Evolutionary conservation across 2,329 filamentous ascomycete species (phyloP), one percentile per base, ranked within the genome.

Genomic region (Thelonectria discophora): DNA sequence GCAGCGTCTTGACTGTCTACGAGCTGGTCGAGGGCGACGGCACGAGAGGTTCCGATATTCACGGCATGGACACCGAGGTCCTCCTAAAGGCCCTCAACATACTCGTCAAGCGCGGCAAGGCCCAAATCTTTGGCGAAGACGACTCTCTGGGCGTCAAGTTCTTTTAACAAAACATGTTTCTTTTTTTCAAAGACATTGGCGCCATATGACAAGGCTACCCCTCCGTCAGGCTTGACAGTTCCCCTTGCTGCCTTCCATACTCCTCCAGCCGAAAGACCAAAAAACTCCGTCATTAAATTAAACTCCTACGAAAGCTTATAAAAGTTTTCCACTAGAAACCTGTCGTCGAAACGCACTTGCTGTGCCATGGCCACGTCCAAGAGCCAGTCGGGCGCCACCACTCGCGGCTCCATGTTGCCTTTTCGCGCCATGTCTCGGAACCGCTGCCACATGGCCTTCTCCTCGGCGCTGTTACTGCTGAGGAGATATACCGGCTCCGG

Each of bases 81-180:
- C 83, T 99, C 72, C 86, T 90, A 68, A 93, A 90, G 76, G 90
- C 92, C 39, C 82, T 99, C 50, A 86, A 87, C 62, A 83, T 95
- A 51, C 83, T 97, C 50, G 94, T 97, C 37, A 97, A 96, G 83
- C 86, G 90, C 65, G 93, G 93, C 69, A 97, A 91, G 79, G 94
- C 94, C 13, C 94, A 98, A 77, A 88, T 98, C 24, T 98, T 99
- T 79, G 94, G 94, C 34, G 86, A 88, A 55, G 93, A 94, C 72
- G 93, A 94, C 74, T 91, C 92, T 63, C 88, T 91, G 72, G 95
- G 95, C 72, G 93, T 98, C 67, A 99, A 99, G 81, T 98, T 99
- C 81, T 98, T 98, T 75, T 97, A 81, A 89, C n/a, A 24, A 24
- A 6, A 49, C 42, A 55, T 54, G 21, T 47, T 40, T 47, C 58